Conservation (phyloP, 1,139 yeast genomes). For the Arxiozyma telluris region DNA sequence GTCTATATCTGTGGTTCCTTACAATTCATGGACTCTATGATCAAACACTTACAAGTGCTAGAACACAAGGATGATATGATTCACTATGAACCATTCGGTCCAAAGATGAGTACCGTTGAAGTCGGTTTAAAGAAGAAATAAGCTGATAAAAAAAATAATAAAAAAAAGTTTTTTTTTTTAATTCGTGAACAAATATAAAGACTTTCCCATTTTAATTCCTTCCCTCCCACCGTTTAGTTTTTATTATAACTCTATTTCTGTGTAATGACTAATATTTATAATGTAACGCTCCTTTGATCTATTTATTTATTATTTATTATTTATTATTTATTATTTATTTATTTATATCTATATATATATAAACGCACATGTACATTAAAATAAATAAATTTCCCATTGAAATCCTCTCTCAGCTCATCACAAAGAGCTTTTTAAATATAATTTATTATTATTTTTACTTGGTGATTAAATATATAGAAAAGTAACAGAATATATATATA, state of each 20-base stretch:
- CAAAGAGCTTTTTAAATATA: neutral
- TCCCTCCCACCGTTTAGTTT: too few species aligned
- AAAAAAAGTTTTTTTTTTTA: too few species aligned
- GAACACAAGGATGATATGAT: slow-evolving; percentile 19
- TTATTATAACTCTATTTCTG: too few species aligned
- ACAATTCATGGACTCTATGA: slow-evolving; percentile 25
- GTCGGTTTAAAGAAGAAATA: slow-evolving; percentile 10
- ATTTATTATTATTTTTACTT: too few species aligned
- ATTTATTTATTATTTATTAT: too few species aligned
- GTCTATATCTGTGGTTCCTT: slow-evolving; percentile 28
- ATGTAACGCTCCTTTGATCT: neutral
- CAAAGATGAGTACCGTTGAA: slow-evolving; percentile 26
- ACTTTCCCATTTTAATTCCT: too few species aligned
- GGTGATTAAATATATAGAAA: too few species aligned
- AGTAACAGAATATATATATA: neutral
- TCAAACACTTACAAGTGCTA: slow-evolving; percentile 15
- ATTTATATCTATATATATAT: too few species aligned
- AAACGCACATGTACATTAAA: too few species aligned
- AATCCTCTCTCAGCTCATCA: neutral
- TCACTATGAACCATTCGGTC: slow-evolving; percentile 30
- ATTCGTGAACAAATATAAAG: neutral
- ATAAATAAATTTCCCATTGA: too few species aligned
- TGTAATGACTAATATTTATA: neutral
- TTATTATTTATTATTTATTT: too few species aligned
- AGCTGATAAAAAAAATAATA: neutral